These are phyloP conservation scores for Noccaea bulbosa DNA, from an alignment of 345 rosid species.

Conservation along the genomic window DNA sequence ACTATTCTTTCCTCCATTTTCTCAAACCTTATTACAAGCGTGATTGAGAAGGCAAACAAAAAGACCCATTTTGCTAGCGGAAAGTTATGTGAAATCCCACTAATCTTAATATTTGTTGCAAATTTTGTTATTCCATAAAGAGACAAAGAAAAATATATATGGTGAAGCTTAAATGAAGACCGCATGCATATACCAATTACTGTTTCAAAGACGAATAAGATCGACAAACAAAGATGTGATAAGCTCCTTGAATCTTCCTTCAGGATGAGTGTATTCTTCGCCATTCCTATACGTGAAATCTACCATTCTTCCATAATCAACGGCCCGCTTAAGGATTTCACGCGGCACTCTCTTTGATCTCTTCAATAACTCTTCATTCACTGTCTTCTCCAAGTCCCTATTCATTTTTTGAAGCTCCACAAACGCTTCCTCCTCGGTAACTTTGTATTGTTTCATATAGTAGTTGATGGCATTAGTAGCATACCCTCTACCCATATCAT, in stretches of 20 bases:
- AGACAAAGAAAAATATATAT: too few species aligned
- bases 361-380: slow-evolving; percentile 13
- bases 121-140: too few species aligned
- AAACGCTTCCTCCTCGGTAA: background rate
- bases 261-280: slow-evolving; percentile 7
- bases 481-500: slow-evolving; percentile 41
- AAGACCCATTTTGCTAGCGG: too few species aligned
- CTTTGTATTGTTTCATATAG: background rate
- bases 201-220: background rate
- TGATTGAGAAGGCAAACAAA: background rate
- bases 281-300: background rate
- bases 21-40: background rate
- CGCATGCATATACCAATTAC: too few species aligned
- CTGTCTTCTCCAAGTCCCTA: background rate
- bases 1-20: background rate
- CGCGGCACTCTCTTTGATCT: background rate
- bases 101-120: too few species aligned
- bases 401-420: background rate
- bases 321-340: background rate
- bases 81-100: too few species aligned
- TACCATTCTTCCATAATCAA: background rate
- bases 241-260: background rate
- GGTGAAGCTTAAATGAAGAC: background rate
- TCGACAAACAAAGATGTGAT: slow-evolving; percentile 13
- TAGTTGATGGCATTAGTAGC: slow-evolving; percentile 1